These are phyloP conservation scores for Ogataea dorogensis DNA, from an alignment of 805 yeast species.

Conservation along the genomic window DNA sequence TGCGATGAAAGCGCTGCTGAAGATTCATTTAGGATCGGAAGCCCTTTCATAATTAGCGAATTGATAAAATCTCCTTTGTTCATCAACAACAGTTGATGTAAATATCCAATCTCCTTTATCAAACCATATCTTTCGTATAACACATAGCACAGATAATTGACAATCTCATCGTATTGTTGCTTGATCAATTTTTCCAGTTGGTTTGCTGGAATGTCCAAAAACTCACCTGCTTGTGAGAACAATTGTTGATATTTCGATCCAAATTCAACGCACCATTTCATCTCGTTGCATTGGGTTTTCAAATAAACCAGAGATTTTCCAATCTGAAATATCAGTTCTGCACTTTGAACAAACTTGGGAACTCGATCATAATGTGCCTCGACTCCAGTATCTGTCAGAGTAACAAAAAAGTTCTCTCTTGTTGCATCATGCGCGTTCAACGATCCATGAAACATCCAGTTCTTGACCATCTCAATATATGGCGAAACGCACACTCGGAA, in stretches of 20 bases:
- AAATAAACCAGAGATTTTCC: slow-evolving; percentile 74
- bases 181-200: slow-evolving; percentile 36
- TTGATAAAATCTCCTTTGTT: slow-evolving; percentile 83
- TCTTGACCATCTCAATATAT: slow-evolving; percentile 54
- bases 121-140: slow-evolving; percentile 50
- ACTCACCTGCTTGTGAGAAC: slow-evolving; percentile 26
- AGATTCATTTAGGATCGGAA: slow-evolving; percentile 53
- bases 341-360: slow-evolving; percentile 46
- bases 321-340: slow-evolving; percentile 53
- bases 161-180: slow-evolving; percentile 50
- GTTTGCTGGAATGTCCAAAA: slow-evolving; percentile 31
- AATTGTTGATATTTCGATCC: slow-evolving; percentile 12
- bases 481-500: slow-evolving; percentile 51
- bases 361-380: slow-evolving; percentile 30
- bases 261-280: slow-evolving; percentile 47
- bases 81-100: slow-evolving; percentile 67
- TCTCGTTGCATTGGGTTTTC: slow-evolving; percentile 62
- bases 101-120: slow-evolving; percentile 52
- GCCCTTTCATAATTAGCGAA: slow-evolving; percentile 54
- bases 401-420: slow-evolving; percentile 60
- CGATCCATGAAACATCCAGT: slow-evolving; percentile 73
- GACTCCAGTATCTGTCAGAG: neutral
- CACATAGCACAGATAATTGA: slow-evolving; percentile 48
- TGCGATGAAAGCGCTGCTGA: slow-evolving; percentile 63
- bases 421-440: slow-evolving; percentile 41